These are phyloP conservation scores for Penicillium riverlandense DNA, from an alignment of 495 filamentous ascomycete genomes.

Conservation along the genomic window DNA sequence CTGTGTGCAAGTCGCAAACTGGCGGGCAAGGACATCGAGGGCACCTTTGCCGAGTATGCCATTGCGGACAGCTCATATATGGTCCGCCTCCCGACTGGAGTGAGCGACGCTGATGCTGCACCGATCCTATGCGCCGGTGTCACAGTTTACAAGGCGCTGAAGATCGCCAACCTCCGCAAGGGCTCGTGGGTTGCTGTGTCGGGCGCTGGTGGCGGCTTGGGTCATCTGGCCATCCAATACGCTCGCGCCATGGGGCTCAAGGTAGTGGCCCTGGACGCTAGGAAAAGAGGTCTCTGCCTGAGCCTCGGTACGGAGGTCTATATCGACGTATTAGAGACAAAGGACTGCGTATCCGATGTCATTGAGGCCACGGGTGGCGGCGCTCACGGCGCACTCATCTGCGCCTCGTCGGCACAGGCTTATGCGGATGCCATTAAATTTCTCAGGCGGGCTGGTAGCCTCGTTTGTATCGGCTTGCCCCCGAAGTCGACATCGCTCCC, in stretches of 20 bases:
- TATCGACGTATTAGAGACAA: neutral
- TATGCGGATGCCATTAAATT: neutral
- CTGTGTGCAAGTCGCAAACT: conserved; percentile 66
- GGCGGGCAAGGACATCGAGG: conserved; percentile 88
- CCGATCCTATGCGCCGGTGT: conserved; percentile 82
- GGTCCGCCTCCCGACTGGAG: no score
- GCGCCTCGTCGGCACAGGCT: neutral
- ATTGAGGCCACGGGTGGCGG: neutral
- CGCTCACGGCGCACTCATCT: neutral
- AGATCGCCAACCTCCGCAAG: conserved; percentile 65
- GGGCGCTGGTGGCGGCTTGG: conserved; percentile 82
- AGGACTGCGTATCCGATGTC: neutral
- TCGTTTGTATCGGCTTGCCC: neutral
- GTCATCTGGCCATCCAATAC: conserved; percentile 76
- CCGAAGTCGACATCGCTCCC: neutral
- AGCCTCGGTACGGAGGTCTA: conserved; percentile 53
- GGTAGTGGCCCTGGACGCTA: conserved; percentile 71
- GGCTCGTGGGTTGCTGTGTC: conserved; percentile 82
- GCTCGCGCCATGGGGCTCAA: conserved; percentile 83
- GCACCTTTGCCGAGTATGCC: conserved; percentile 87
- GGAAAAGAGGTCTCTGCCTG: conserved; percentile 69
- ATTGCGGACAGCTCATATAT: conserved; percentile 35
- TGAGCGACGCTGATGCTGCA: neutral
- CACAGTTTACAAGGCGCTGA: conserved; percentile 86
- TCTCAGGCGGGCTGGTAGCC: neutral